Conservation (phyloP, 2,329 filamentous ascomycete genomes). For the Venturia asperata region DNA sequence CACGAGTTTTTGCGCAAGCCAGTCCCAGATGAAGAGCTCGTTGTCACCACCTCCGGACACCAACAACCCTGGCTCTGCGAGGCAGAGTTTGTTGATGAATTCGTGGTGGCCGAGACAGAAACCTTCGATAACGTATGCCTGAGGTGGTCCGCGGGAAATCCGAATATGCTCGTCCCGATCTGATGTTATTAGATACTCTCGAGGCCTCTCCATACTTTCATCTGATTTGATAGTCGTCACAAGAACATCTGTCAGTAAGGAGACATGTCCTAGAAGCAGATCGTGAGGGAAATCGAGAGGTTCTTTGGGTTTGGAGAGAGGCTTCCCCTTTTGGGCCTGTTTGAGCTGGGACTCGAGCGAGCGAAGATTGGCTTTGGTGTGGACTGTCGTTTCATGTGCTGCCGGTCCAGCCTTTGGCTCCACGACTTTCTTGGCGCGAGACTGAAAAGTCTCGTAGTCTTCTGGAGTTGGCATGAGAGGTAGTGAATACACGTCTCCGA, state of each 20-base stretch:
- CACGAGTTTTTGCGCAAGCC: conserved; percentile 52
- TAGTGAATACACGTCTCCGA: conserved; percentile 88
- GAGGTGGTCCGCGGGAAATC: conserved; percentile 70
- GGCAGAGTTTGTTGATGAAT: conserved; percentile 71
- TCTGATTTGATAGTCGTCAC: conserved; percentile 44
- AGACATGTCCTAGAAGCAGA: conserved; percentile 85
- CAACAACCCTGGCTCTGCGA: conserved; percentile 58
- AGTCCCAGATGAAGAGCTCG: conserved; percentile 75
- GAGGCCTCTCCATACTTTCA: conserved; percentile 27
- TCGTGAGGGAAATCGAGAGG: conserved; percentile 61
- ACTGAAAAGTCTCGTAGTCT: conserved; percentile 27
- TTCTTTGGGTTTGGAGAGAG: conserved; percentile 33
- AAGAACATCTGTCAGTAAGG: conserved; percentile 75
- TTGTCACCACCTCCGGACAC: conserved; percentile 84
- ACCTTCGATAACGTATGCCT: conserved; percentile 79
- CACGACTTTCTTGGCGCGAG: conserved; percentile 18
- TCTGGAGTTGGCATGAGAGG: conserved; percentile 54
- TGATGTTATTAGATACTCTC: conserved; percentile 57
- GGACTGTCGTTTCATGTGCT: conserved; percentile 53
- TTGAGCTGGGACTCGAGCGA: conserved; percentile 52
- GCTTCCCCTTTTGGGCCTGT: conserved; percentile 32
- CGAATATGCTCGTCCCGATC: conserved; percentile 81
- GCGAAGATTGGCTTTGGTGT: conserved; percentile 53
- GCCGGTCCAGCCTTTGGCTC: conserved; percentile 39
- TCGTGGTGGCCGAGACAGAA: conserved; percentile 85